phyloP scores from a whole-genome alignment of 805 yeast genomes.

The Wickerhamia fluorescens region DNA sequence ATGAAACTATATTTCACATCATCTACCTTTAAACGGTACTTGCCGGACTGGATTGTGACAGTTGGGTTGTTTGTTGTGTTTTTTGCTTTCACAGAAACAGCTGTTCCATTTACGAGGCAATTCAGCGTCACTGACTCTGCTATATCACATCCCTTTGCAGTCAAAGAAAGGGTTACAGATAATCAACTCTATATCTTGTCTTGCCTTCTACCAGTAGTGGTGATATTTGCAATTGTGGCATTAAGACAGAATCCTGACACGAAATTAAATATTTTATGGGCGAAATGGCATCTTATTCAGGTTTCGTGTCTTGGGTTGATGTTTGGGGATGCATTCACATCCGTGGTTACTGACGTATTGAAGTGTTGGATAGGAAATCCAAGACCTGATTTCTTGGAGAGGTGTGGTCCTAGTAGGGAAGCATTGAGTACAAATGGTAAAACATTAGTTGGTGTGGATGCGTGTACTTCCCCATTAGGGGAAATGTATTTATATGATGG shows the following conservation, averaged over 20 bases:
- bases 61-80: slow-evolving; percentile 17
- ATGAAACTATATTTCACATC: slow-evolving; percentile 7
- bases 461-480: slow-evolving; percentile 21
- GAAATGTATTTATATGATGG: slow-evolving; percentile 37
- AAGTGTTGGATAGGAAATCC: slow-evolving; percentile 36
- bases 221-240: slow-evolving; percentile 11
- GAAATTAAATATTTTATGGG: slow-evolving; percentile 4
- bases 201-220: slow-evolving; percentile 17
- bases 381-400: slow-evolving; percentile 36
- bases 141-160: slow-evolving; percentile 31
- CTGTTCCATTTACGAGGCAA: slow-evolving; percentile 29
- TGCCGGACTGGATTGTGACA: slow-evolving; percentile 27
- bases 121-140: slow-evolving; percentile 24
- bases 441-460: slow-evolving; percentile 13
- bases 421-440: slow-evolving; percentile 17
- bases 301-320: slow-evolving; percentile 25
- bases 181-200: slow-evolving; percentile 22
- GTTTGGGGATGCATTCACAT: slow-evolving; percentile 20
- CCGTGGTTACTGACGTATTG: slow-evolving; percentile 29
- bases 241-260: slow-evolving; percentile 4
- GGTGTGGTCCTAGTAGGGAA: slow-evolving; percentile 25
- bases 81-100: slow-evolving; percentile 23
- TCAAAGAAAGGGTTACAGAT: slow-evolving; percentile 26
- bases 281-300: slow-evolving; percentile 19
- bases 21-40: slow-evolving; percentile 13